Base-by-base conservation (phyloP, 2,329 filamentous ascomycete species). In the Verticillium isaacii region DNA sequence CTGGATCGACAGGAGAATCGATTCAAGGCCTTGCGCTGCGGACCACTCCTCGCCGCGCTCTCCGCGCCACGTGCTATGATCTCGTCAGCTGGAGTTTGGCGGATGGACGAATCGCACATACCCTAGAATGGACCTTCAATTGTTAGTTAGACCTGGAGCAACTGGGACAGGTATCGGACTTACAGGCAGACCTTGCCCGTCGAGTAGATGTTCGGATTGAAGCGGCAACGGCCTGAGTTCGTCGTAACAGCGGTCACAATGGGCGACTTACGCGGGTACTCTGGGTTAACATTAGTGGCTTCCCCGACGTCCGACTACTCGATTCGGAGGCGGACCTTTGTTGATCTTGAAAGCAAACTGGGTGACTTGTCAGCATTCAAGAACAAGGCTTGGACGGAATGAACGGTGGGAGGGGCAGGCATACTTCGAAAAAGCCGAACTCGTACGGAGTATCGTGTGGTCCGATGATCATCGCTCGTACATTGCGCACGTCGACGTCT, bases 161-260 rank as follows among this genome's bases (percentile, higher is more conserved):
- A 14, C 9, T 23, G 50, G 17, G 19, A 36, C 9, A 36, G 34
- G 5, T 54, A 14, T 34, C 58, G 11, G 15, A 83, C 89, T 80
- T 76, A 96, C 86, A 99, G 76, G 79, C 95, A 99, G 61, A 99
- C 93, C 77, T 94, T 96, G 57, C 95, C 95, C 58, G 80, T 86
- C 1, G 93, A 83, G 72, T 99, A 99, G 64, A 99, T 97, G 72
- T 99, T 99, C 3, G 95, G 95, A 70, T 97, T 97, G 80, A 98
- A 98, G 8, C 95, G 88, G 71, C 89, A 93, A 63, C 89, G 83
- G 12, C 94, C 94, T n/a, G 83, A 81, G 72, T 98, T 97, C 1
- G 94, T 99, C 0, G 95, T 98, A 52, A 88, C 83, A 32, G 90
- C 89, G 29, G 81, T 85, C 32, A 89, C 86, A 15, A 68, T 66